Base-by-base conservation (phyloP, 371 early-diverging fungal genomes). In the Rhizopus stolonifer region DNA sequence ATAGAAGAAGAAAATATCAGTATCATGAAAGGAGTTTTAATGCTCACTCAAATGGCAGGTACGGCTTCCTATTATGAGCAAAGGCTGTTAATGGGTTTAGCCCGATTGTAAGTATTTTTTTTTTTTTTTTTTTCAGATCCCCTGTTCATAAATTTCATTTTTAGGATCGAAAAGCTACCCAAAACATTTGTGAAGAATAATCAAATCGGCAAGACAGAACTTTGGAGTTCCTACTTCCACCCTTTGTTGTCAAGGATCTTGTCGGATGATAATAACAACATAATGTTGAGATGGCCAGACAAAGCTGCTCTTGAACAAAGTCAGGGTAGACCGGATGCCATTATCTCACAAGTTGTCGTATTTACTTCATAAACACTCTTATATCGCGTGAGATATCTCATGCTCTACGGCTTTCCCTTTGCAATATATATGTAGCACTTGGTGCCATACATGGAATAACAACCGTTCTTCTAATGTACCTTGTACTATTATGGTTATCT, bases 61-160 rank as follows among this genome's bases (percentile, higher is more conserved):
- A 36, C 36, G 0, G 36, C 36, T 36, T 36, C 36, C 2, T 36
- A 36, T 36, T 36, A 36, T 36, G 14, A 36, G 36, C n/a, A 36
- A n/a, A 36, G 36, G 4, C 36, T 36, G 0, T 15, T 36, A n/a
- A 36, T 36, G 15, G n/a, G 36, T 36, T 36, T 36, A 36, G 36
- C 36, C 36, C 14, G 36, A 36, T 36, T 36, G 36, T 36, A 36
- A 36, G 36, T 36, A 36, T 36, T 36, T 36, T 15, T 4, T 36
- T n/a, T 36, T 36, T 36, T 36, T 36, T 36, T 36, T n/a, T n/a
- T n/a, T n/a, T n/a, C 36, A 36, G 14, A n/a, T 36, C 15, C 36
- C 36, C 36, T 36, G 36, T 36, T 36, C 36, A 36, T 36, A 36
- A 36, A n/a, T 36, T 36, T 36, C 36, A 36, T 15, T 36, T 36